phyloP scores from a whole-genome alignment of 1,284 basidiomycete species.

The Ceraceosorus guamensis region DNA sequence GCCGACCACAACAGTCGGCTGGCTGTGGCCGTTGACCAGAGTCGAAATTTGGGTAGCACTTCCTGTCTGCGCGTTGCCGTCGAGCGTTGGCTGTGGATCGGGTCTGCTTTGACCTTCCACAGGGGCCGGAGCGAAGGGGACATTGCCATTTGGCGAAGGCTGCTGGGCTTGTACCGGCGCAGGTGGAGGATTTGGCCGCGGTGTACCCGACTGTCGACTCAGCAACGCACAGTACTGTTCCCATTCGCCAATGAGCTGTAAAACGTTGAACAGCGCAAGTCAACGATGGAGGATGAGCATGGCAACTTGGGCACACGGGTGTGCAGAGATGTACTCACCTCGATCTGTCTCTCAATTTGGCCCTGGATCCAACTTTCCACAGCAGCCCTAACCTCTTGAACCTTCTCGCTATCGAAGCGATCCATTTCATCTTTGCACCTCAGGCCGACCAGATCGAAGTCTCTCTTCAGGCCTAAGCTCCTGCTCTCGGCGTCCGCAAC shows the following conservation, averaged over 20 bases:
- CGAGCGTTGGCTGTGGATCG: too few species aligned
- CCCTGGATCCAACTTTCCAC: slow-evolving; percentile 71
- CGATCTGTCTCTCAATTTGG: slow-evolving; percentile 72
- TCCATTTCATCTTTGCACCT: slow-evolving; percentile 83
- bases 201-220: slow-evolving; percentile 26
- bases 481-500: slow-evolving; percentile 30
- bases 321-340: slow-evolving; percentile 54
- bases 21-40: too few species aligned
- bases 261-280: neutral
- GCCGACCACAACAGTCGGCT: too few species aligned
- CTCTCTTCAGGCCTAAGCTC: slow-evolving; percentile 55
- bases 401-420: slow-evolving; percentile 86
- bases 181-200: too few species aligned
- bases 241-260: slow-evolving; percentile 26
- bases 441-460: slow-evolving; percentile 79
- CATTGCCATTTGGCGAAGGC: too few species aligned
- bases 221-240: slow-evolving; percentile 27
- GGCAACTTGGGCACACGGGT: too few species aligned
- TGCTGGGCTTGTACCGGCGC: too few species aligned
- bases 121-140: too few species aligned
- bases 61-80: too few species aligned
- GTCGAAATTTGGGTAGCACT: too few species aligned
- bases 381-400: slow-evolving; percentile 75
- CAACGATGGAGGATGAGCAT: neutral
- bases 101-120: too few species aligned